Base-by-base conservation (phyloP, 805 yeast genomes). In the Ogataea henricii region DNA sequence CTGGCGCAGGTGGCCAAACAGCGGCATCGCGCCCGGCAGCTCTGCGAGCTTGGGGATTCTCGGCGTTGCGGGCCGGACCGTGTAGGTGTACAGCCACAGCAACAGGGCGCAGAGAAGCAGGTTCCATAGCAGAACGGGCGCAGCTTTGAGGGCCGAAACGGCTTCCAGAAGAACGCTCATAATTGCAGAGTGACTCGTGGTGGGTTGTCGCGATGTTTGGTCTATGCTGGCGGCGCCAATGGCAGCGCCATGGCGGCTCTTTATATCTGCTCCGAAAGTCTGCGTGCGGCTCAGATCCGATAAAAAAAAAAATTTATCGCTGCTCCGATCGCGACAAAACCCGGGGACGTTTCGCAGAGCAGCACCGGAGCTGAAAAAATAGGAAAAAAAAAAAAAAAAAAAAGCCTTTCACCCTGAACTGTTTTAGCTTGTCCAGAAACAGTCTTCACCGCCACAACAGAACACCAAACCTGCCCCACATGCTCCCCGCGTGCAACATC, bases 1-100 rank as follows among this genome's bases (percentile, higher is more conserved):
- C 14, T 57, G 53, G 33, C 53, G 52, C 21, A 66, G 49, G 37
- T 66, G 66, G n/a, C 70, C 70, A 45, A 55, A 62, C 9, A 66
- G 40, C 1, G 66, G 63, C 17, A 60, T 46, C 6, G 67, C 58
- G 8, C 67, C 67, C 2, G 68, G 68, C 2, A 66, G 51, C 38
- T 62, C 57, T 4, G 70, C 66, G 17, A 66, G 50, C 2, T 69
- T 67, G 23, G 58, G 49, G 44, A 66, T 64, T 29, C 46, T 39
- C 5, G 67, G 61, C 18, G 59, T 49, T 21, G 35, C 22, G 6
- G 58, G 48, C 37, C 48, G 41, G 18, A 56, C 16, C 25, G 57
- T 51, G 40, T 40, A 55, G 7, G 34, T 3, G 34, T 56, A 55
- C 9, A 56, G 34, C 55, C 57, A 56, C 3, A 39, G 3, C 8